Evolutionary conservation across 2,329 filamentous ascomycete genomes (phyloP), one percentile per base, ranked within the genome.

Genomic region (Chaetothyriales sp.): DNA sequence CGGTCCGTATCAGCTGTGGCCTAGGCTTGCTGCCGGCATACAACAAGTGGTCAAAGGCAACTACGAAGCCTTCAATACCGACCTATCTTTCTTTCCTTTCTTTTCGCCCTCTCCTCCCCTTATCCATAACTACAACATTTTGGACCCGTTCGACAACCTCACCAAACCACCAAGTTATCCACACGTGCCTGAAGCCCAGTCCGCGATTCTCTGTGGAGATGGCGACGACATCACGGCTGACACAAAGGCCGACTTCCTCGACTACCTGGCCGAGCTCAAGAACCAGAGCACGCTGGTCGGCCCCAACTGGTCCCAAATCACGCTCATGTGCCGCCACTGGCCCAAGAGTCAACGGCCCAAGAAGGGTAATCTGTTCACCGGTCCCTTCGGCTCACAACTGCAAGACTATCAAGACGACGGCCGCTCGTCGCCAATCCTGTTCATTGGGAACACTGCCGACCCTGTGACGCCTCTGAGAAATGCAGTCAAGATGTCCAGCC

Each of bases 361-460:
- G 36, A 52, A 64, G 0, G 62, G 64, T 44, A 68, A 68, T 55
- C 63, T 59, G 19, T 64, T 68, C 43, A 51, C 58, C n/a, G 68
- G 68, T 60, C 62, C 51, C 46, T 57, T 56, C 36, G 12, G 50
- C n/a, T 58, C 56, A 19, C 57, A 57, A 20, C 50, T 56, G 15
- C 44, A 49, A 12, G 53, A 58, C 28, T 58, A 59, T 36, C 51
- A 56, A 18, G 58, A 59, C 43, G 57, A 55, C n/a, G 61, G 53
- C 4, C 57, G 60, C n/a, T 59, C 68, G 6, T 70, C 76, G 55
- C 78, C 78, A 0, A 65, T 81, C 28, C 67, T 81, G 5, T 76
- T 79, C 59, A 64, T 80, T 10, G 73, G 72, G 36, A 80, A 76
- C 58, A 74, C 72, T 0, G 68, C 74, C 12, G 78, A 81, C 51